Evolutionary conservation across 2,329 filamentous ascomycete species (phyloP).

Genomic region (Pseudocercospora fijiensis): DNA sequence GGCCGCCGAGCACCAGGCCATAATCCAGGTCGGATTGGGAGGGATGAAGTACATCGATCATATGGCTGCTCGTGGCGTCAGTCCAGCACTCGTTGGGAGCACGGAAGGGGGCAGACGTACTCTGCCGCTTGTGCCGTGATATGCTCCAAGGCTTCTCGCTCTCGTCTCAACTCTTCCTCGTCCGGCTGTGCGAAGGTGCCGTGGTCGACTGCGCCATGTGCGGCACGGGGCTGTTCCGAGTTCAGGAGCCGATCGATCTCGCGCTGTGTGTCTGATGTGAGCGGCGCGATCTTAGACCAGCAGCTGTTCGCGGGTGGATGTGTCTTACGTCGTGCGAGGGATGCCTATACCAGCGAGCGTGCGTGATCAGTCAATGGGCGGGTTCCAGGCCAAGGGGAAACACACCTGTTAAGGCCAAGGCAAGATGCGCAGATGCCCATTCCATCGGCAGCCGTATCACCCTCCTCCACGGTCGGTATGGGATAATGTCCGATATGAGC

Average conservation of each 20-base stretch:
- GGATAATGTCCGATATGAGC: neutral
- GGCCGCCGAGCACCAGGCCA: constrained; percentile 12
- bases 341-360: constrained; percentile 34
- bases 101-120: constrained; percentile 36
- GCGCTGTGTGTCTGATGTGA: constrained; percentile 41
- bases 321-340: constrained; percentile 46
- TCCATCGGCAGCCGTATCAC: constrained; percentile 18
- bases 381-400: neutral
- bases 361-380: constrained; percentile 13
- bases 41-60: constrained; percentile 51
- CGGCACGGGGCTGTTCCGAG: constrained; percentile 39
- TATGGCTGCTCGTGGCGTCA: constrained; percentile 40
- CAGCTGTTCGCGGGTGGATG: constrained; percentile 1
- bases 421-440: constrained; percentile 54
- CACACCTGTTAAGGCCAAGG: constrained; percentile 39
- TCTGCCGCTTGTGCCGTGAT: constrained; percentile 52
- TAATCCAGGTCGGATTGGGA: constrained; percentile 39
- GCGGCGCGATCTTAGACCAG: constrained; percentile 16
- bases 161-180: constrained; percentile 50
- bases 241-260: constrained; percentile 50
- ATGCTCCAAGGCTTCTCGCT: constrained; percentile 50
- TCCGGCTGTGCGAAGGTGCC: constrained; percentile 44
- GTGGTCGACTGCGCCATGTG: constrained; percentile 47
- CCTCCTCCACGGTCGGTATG: neutral
- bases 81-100: constrained; percentile 16